Evolutionary conservation across 345 rosid genomes (phyloP), one percentile per base, ranked within the genome.

Genomic region (Camelina laxa): DNA sequence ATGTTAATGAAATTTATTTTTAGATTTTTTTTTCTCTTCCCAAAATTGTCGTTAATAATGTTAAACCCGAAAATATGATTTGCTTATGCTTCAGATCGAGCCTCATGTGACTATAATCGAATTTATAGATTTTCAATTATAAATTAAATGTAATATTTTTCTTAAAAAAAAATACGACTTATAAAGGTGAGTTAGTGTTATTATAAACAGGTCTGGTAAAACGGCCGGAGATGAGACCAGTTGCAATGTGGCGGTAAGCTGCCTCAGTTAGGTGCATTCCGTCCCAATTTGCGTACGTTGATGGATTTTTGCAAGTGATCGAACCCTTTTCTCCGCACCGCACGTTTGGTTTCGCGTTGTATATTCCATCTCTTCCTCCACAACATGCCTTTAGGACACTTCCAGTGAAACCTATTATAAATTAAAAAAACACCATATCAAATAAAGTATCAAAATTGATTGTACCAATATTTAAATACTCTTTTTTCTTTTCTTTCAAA

Each of bases 251-350:
- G 19, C 77, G 81, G 69, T 90, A 85, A 16, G 89, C 93, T 15
- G 92, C 89, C 33, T 90, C 93, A 6, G 96, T 90, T 41, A 87
- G 67, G 81, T 88, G 93, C 50, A 88, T 77, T 11, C 91, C 96
- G 35, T 90, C 96, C 93, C 96, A 90, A 55, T 81, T 87, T n/a
- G 83, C 80, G 16, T 68, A 80, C 17, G 69, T 55, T 0, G 83
- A 80, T 12, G 90, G 96, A 65, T 84, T 49, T 47, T 56, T 1
- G 21, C 91, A 90, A 8, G 83, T 78, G 13, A 35, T 79, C 4
- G 96, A 87, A 24, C 90, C 90, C 0, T 15, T 54, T 65, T 79
- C 80, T 4, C 93, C 91, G 6, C 96, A 90, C 17, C 79, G 67
- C 7, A 84, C 87, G 1, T 82, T 80, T 20, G 65, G 68, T 22